Conservation (phyloP, 495 filamentous ascomycete genomes). For the Usnea hakonensis region DNA sequence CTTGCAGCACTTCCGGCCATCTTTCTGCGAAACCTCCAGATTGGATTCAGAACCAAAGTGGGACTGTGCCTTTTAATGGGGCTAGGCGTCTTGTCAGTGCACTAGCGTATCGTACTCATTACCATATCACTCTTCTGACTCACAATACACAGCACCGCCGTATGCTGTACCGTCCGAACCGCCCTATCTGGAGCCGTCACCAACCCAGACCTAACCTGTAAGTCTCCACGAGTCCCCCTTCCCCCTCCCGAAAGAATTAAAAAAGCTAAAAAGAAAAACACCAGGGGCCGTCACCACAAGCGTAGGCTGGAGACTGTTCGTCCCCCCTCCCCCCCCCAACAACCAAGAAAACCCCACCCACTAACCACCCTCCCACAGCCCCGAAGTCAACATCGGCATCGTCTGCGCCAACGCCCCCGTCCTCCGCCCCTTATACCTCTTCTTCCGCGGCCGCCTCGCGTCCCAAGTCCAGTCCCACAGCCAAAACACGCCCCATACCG, state of each 20-base stretch:
- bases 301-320: slow-evolving; percentile 21
- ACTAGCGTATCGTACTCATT: neutral
- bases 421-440: slow-evolving; percentile 22
- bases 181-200: slow-evolving; percentile 13
- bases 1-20: slow-evolving; percentile 32
- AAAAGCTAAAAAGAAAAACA: neutral
- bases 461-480: slow-evolving; percentile 1
- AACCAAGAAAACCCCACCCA: no score
- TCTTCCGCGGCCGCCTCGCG: slow-evolving; percentile 13
- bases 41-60: slow-evolving; percentile 29
- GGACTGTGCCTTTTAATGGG: slow-evolving; percentile 35
- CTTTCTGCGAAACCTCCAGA: slow-evolving; percentile 27
- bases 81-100: slow-evolving; percentile 32
- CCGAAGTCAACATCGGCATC: slow-evolving; percentile 26
- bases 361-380: no score
- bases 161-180: slow-evolving; percentile 19
- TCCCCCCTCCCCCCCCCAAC: no score
- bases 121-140: neutral
- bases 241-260: neutral
- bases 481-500: no score
- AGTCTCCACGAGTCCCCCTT: neutral
- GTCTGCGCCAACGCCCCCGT: slow-evolving; percentile 22
- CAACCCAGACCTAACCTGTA: slow-evolving; percentile 13
- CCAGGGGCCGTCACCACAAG: slow-evolving; percentile 15
- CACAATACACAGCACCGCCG: slow-evolving; percentile 12